Base-by-base conservation (phyloP, 306 rosid genomes). In the Cucumis melo region DNA sequence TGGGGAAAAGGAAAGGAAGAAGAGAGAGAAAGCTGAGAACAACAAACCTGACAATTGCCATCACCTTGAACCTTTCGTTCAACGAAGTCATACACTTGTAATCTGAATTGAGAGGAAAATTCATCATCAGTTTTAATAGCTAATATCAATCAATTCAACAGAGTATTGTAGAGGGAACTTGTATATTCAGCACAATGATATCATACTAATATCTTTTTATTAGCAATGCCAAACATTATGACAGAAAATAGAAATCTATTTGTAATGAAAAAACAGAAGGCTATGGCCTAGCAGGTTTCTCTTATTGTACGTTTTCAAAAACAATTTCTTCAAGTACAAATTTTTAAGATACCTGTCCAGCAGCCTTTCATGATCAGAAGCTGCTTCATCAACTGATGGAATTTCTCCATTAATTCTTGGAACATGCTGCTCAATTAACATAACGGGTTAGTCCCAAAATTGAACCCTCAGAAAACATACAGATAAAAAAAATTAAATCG, bases 281-380 rank as follows among this genome's bases (percentile, higher is more conserved):
- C n/a, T 10, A 15, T 44, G n/a, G 24, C 56, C 29, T n/a, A 10
- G n/a, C 23, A 42, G 74, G 74, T 21, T 67, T 17, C 74, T 63
- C 74, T 67, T 67, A 67, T 67, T 41, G 74, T 42, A 21, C 54
- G 29, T 7, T 36, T 16, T 8, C 6, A 16, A 36, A 5, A 48
- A 21, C 20, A 50, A 48, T 1, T 24, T 44, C 59, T 44, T 24
- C 14, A 14, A 70, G 32, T 67, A 42, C 29, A 73, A 32, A 80
- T 24, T 60, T 71, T 67, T 32, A 80, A 73, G 68, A 17, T 89
- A 91, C 98, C 98, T 93, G 81, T 91, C 87, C 58, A 86, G 80
- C 80, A 93, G 96, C 82, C 97, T 88, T 78, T 93, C 93, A 86
- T 93, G 97, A 85, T 93, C 97, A 27, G 98, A 89, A 77, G 92